A percentile compares a stretch with the other conserved stretches of the same genome.
Conservation (phyloP, 345 rosid genomes). For the Heritiera fomes region DNA sequence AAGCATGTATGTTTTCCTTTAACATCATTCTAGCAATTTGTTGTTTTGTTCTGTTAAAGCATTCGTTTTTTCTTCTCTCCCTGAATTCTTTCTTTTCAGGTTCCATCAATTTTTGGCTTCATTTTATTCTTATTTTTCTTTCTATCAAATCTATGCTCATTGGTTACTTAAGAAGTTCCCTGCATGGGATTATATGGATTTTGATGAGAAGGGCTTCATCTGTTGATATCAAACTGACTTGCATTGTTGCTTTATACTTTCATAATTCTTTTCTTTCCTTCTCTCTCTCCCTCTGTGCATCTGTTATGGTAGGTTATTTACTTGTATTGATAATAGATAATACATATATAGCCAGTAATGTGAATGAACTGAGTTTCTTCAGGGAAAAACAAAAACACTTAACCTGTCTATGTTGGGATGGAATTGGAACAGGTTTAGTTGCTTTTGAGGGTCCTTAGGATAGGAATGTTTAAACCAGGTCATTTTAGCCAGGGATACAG, state of each 20-base stretch:
- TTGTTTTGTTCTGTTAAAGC: neutral
- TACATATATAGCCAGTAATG: neutral
- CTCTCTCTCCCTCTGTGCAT: neutral
- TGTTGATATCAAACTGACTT: neutral
- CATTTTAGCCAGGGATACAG: neutral
- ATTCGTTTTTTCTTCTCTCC: neutral
- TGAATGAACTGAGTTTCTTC: neutral
- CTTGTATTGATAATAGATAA: conserved; percentile 4
- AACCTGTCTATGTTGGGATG: neutral
- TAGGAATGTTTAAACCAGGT: neutral
- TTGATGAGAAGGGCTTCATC: neutral
- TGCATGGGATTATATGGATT: neutral
- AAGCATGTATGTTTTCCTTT: neutral
- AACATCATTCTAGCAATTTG: neutral
- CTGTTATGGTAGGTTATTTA: conserved; percentile 1
- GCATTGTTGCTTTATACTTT: neutral
- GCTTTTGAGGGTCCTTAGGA: neutral
- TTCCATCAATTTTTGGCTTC: conserved; percentile 1
- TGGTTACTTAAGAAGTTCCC: neutral
- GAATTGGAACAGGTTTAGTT: neutral
- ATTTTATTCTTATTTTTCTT: neutral
- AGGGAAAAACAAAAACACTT: neutral
- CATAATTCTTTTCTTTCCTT: neutral
- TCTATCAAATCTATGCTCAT: conserved; percentile 1
- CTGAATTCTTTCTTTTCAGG: neutral